A percentile compares a stretch with the other conserved stretches of the same genome.
Conservation (phyloP, 495 filamentous ascomycete genomes). For the Staphylotrichum longicolle region DNA sequence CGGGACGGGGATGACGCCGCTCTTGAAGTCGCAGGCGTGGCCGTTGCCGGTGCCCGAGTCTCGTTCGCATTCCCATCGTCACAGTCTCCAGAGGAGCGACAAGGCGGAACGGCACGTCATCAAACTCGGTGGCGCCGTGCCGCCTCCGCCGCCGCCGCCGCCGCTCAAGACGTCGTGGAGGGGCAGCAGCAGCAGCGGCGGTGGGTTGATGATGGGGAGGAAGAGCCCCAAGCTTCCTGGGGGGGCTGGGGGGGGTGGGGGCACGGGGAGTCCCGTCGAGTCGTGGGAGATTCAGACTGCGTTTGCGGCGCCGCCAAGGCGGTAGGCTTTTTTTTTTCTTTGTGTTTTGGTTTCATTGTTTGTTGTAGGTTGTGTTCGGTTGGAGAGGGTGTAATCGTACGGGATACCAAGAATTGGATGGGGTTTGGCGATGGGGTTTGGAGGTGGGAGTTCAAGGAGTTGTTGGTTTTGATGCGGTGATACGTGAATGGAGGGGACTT, state of each 20-base stretch:
- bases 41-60: constrained; percentile 16
- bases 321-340: constrained; percentile 5
- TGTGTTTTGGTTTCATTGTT: too few relatives aligned
- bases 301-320: constrained; percentile 31
- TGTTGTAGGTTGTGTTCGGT: too few relatives aligned
- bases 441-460: too few relatives aligned
- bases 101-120: neutral
- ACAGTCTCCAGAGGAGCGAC: constrained; percentile 18
- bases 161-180: constrained; percentile 15
- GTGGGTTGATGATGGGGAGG: constrained; percentile 11
- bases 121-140: constrained; percentile 1
- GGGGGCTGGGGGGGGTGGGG: neutral
- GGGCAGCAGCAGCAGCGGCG: neutral
- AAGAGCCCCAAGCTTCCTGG: constrained; percentile 14
- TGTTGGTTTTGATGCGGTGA: too few relatives aligned
- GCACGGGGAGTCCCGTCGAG: constrained; percentile 30
- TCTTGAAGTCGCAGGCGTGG: constrained; percentile 32
- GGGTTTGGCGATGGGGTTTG: too few relatives aligned
- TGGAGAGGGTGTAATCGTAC: too few relatives aligned
- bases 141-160: constrained; percentile 14
- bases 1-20: constrained; percentile 37
- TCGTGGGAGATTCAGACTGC: constrained; percentile 30
- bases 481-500: too few relatives aligned
- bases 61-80: constrained; percentile 5
- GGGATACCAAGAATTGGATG: too few relatives aligned